Evolutionary conservation across 1,139 yeast species (phyloP).

Genomic region (Taiozyma sp.): DNA sequence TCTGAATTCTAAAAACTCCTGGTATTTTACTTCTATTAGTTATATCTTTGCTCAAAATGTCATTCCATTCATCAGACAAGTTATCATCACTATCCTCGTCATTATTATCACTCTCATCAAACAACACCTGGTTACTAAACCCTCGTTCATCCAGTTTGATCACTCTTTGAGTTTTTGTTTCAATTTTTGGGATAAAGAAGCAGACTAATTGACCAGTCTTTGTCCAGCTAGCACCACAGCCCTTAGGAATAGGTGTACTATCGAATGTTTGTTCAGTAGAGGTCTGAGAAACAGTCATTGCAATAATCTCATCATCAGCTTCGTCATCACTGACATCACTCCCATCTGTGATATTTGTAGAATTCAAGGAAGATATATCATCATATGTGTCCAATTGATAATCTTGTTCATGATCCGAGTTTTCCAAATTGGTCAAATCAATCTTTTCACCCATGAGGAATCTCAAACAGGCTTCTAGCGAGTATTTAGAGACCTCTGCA

Average conservation of each 20-base stretch:
- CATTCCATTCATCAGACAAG: constrained; percentile 37
- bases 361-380: constrained; percentile 26
- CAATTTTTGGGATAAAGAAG: constrained; percentile 62
- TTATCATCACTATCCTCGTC: constrained; percentile 32
- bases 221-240: constrained; percentile 91
- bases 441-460: constrained; percentile 79
- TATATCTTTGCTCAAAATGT: constrained; percentile 31
- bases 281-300: constrained; percentile 11
- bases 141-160: constrained; percentile 40
- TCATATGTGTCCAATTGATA: constrained; percentile 7
- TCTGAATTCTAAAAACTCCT: constrained; percentile 22
- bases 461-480: constrained; percentile 77
- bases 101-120: constrained; percentile 18
- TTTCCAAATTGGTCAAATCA: constrained; percentile 36
- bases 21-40: constrained; percentile 30
- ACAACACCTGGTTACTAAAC: constrained; percentile 27
- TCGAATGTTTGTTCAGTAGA: constrained; percentile 40
- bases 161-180: constrained; percentile 31
- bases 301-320: constrained; percentile 21
- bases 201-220: constrained; percentile 74
- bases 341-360: constrained; percentile 24
- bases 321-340: constrained; percentile 23
- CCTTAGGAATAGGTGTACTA: constrained; percentile 86
- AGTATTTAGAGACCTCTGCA: constrained; percentile 54
- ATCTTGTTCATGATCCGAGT: constrained; percentile 20